Evolutionary conservation across 2,329 filamentous ascomycete genomes (phyloP), one percentile per base, ranked within the genome.

Genomic region (Cladophialophora psammophila): DNA sequence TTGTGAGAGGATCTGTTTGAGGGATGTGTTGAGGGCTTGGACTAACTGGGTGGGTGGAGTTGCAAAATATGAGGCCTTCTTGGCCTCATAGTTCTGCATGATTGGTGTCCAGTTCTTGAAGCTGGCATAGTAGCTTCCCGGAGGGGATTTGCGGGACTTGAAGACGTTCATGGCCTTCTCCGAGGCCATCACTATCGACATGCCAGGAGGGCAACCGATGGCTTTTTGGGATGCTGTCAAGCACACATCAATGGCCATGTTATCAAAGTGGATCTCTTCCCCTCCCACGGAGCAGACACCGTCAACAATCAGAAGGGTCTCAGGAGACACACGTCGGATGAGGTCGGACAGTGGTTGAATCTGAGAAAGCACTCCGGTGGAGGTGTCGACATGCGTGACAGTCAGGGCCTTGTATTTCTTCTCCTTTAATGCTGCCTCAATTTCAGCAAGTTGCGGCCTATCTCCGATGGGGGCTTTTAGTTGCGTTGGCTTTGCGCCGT

Each of bases 51-150:
- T 95, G 4, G 94, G 93, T 0, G 95, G 95, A 1, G 95, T 99
- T 42, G 95, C 95, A 77, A 99, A 99, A 85, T 99, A 99, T 1
- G 93, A 96, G 42, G 95, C 88, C 84, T 98, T 99, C 84, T 94
- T 93, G 71, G 93, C 92, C 83, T 99, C 95, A 81, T 99, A 99
- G 83, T 97, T 98, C 83, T 95, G 89, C 94, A 99, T 98, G 80
- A 99, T 95, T 55, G 94, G 94, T 65, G 94, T 84, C 95, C 95
- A 99, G 82, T 98, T 98, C 85, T 93, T 94, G 85, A 97, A 92
- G 12, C 92, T 96, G 63, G 92, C 94, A 80, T 97, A 99, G 86
- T 98, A 99, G 26, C 93, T 91, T 20, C 88, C 86, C 1, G 94
- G 92, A 12, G 91, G 90, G 10, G 88, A 90, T 84, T 94, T 94